A percentile compares a stretch with the other conserved stretches of the same genome.
Evolutionary conservation across 169 alveolate species (phyloP).

Genomic region (Amoebophrya sp.): DNA sequence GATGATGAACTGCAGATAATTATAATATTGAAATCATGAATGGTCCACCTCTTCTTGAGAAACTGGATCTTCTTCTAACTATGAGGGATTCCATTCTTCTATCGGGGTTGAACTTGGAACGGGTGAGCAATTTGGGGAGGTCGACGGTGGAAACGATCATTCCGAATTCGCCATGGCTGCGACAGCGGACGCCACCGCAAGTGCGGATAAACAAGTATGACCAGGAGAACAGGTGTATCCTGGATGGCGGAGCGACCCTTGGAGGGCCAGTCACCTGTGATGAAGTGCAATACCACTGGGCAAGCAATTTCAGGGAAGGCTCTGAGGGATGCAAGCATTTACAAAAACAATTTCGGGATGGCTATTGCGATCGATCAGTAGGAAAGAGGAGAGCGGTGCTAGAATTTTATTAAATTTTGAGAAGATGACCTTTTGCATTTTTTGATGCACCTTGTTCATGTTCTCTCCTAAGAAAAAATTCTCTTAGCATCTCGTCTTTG

Average conservation of each 20-base stretch:
- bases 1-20: too few relatives aligned
- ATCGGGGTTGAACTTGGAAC: not conserved
- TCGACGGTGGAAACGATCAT: too few relatives aligned
- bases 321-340: not conserved
- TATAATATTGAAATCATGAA: too few relatives aligned
- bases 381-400: too few relatives aligned
- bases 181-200: not conserved
- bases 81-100: not conserved
- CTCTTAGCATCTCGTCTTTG: too few relatives aligned
- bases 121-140: not conserved
- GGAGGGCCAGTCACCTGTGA: not conserved
- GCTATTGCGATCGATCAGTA: not conserved
- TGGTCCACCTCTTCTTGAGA: too few relatives aligned
- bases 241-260: not conserved
- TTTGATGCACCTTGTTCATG: too few relatives aligned
- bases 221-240: not conserved
- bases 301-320: not conserved
- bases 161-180: too few relatives aligned
- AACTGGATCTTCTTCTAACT: too few relatives aligned
- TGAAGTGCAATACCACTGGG: not conserved
- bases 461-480: too few relatives aligned
- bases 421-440: too few relatives aligned
- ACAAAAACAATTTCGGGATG: not conserved
- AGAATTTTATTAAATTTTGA: too few relatives aligned
- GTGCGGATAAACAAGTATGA: not conserved